These are phyloP conservation scores for Isoetes engelmannii DNA, from an alignment of 83 land plant species.

Conservation along the genomic window DNA sequence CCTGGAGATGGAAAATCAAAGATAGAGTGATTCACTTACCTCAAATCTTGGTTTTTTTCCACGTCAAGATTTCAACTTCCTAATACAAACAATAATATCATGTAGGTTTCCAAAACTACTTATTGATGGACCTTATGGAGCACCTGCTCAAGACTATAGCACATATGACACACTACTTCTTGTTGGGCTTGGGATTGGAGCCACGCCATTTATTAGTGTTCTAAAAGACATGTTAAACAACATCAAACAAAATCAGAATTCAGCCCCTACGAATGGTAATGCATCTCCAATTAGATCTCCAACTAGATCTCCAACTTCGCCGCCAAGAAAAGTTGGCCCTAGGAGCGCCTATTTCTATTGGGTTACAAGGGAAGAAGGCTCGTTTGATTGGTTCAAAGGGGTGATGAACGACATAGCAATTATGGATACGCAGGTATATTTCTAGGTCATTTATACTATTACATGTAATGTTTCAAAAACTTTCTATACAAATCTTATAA, in stretches of 20 bases:
- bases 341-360: constrained; percentile 7
- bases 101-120: constrained; percentile 75
- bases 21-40: too few relatives aligned
- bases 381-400: constrained; percentile 10
- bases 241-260: constrained; percentile 21
- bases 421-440: background rate
- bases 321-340: background rate
- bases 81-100: too few relatives aligned
- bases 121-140: constrained; percentile 97
- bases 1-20: constrained; percentile 37
- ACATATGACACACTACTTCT: constrained; percentile 84
- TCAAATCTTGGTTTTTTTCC: too few relatives aligned
- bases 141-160: constrained; percentile 92
- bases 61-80: too few relatives aligned
- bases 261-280: too few relatives aligned
- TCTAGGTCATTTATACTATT: too few relatives aligned
- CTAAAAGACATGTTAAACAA: constrained; percentile 73
- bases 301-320: too few relatives aligned
- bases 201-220: constrained; percentile 95
- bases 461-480: background rate
- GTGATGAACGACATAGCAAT: constrained; percentile 3
- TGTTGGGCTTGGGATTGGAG: constrained; percentile 95
- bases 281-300: too few relatives aligned
- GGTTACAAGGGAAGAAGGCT: constrained; percentile 11
- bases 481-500: background rate